These are phyloP conservation scores for Alternaria novae-zelandiae DNA, from an alignment of 2,329 filamentous ascomycete species.

Conservation along the genomic window DNA sequence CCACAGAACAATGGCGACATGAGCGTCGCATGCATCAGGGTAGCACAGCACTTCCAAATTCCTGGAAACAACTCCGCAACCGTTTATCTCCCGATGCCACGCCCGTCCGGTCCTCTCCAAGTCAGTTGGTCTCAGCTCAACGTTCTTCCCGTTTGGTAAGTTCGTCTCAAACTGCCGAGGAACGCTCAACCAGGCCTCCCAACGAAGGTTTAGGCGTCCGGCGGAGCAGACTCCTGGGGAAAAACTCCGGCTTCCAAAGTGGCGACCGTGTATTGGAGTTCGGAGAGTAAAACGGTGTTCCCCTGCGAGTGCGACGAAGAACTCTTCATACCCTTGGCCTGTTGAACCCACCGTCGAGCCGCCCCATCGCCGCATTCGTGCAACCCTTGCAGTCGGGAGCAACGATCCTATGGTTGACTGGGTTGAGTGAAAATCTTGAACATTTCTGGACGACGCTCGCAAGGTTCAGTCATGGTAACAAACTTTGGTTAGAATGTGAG, in stretches of 20 bases:
- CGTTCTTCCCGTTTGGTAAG: conserved; percentile 2
- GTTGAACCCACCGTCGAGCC: not conserved
- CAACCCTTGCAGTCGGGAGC: not conserved
- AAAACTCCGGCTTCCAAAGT: not conserved
- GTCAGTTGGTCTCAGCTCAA: not conserved
- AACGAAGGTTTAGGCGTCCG: not conserved
- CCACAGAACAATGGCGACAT: not conserved
- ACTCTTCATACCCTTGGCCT: not conserved
- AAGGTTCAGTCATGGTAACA: not conserved
- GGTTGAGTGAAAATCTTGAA: not conserved
- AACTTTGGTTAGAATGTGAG: not conserved
- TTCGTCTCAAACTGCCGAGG: not conserved
- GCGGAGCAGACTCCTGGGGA: not conserved
- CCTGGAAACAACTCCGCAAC: not conserved
- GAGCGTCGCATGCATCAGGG: not conserved
- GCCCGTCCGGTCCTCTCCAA: not conserved
- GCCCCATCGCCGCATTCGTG: not conserved
- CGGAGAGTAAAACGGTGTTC: not conserved
- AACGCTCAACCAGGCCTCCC: not conserved
- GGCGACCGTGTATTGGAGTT: not conserved
- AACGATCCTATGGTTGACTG: not conserved
- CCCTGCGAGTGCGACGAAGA: not conserved
- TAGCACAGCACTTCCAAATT: not conserved
- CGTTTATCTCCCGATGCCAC: not conserved
- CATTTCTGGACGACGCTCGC: not conserved